Evolutionary conservation across 371 early-diverging fungal species (phyloP).

Genomic region (Encephalitozoon cuniculi): DNA sequence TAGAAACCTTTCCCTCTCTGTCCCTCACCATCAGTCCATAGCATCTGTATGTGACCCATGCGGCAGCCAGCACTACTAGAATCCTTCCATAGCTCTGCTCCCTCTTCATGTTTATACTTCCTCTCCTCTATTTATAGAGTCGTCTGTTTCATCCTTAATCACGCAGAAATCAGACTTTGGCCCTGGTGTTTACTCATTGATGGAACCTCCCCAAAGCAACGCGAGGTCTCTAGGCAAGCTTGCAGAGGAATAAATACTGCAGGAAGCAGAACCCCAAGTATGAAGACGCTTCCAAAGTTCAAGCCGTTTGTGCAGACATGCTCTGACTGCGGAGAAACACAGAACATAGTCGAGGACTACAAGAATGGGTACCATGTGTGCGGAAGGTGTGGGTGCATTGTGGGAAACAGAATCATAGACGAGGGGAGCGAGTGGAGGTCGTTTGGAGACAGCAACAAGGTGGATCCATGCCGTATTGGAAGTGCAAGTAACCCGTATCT

Average conservation of each 20-base stretch:
- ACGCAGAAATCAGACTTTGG: background rate
- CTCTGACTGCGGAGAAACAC: conserved; percentile 59
- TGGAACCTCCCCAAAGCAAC: background rate
- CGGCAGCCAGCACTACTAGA: background rate
- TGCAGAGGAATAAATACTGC: background rate
- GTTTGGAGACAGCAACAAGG: conserved; percentile 73
- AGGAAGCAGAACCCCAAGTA: background rate
- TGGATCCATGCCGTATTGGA: conserved; percentile 96
- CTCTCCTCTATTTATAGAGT: background rate
- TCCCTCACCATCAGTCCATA: conserved; percentile 15
- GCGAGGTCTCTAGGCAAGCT: background rate
- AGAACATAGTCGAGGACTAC: conserved; percentile 91
- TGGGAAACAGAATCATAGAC: conserved; percentile 91
- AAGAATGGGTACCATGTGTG: conserved; percentile 77
- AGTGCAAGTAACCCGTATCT: conserved; percentile 67
- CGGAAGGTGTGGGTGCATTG: conserved; percentile 82
- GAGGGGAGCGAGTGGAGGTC: conserved; percentile 97
- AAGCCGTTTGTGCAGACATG: conserved; percentile 39
- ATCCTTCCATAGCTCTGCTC: conserved; percentile 21
- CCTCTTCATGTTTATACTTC: conserved; percentile 53
- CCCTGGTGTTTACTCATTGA: background rate
- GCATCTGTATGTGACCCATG: conserved; percentile 32
- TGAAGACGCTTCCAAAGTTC: conserved; percentile 36
- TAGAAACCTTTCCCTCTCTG: background rate
- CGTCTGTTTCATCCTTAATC: background rate